Percentiles rank a stretch among this genome's conserved stretches.
phyloP scores from a whole-genome alignment of 192 early-diverging fungal species.

The Helicostylum pulchrum region DNA sequence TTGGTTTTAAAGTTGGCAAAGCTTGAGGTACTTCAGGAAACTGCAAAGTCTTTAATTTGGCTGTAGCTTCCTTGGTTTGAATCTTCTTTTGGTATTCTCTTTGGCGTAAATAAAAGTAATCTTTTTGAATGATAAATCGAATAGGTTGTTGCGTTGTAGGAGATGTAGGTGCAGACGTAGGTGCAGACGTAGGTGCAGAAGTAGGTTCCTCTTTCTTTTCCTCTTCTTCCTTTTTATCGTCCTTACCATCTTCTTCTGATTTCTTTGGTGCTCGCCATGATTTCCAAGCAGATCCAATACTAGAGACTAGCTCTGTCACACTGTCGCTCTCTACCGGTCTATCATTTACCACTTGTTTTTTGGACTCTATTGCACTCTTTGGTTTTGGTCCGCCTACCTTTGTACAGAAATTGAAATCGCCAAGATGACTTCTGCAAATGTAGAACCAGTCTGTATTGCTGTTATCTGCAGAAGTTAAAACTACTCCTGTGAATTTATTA shows the following conservation, averaged over 20 bases:
- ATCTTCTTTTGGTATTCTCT: constrained; percentile 39
- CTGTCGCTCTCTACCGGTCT: constrained; percentile 32
- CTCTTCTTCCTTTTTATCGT: constrained; percentile 10
- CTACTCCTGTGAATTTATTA: constrained; percentile 47
- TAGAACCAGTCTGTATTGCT: constrained; percentile 54
- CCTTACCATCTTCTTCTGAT: constrained; percentile 16
- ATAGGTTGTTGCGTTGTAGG: constrained; percentile 26
- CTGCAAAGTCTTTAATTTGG: constrained; percentile 35
- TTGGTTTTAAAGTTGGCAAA: constrained; percentile 10
- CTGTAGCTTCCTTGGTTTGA: constrained; percentile 35
- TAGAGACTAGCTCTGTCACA: constrained; percentile 27
- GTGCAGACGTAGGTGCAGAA: background rate
- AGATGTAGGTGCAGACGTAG: constrained; percentile 6
- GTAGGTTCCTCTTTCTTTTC: background rate
- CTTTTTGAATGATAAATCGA: constrained; percentile 45
- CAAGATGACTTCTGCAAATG: constrained; percentile 42
- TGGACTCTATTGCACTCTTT: constrained; percentile 28
- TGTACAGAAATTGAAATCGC: constrained; percentile 44
- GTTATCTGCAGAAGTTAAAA: constrained; percentile 46
- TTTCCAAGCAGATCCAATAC: constrained; percentile 36
- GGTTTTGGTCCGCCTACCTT: constrained; percentile 37
- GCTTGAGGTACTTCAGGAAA: constrained; percentile 49
- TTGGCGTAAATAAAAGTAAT: constrained; percentile 49
- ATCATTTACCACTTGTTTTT: constrained; percentile 23
- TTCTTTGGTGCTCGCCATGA: constrained; percentile 29